Percentiles rank a stretch among this genome's conserved stretches.
phyloP scores from a whole-genome alignment of 73 alveolate genomes.

The Symbiodinium pilosum region DNA sequence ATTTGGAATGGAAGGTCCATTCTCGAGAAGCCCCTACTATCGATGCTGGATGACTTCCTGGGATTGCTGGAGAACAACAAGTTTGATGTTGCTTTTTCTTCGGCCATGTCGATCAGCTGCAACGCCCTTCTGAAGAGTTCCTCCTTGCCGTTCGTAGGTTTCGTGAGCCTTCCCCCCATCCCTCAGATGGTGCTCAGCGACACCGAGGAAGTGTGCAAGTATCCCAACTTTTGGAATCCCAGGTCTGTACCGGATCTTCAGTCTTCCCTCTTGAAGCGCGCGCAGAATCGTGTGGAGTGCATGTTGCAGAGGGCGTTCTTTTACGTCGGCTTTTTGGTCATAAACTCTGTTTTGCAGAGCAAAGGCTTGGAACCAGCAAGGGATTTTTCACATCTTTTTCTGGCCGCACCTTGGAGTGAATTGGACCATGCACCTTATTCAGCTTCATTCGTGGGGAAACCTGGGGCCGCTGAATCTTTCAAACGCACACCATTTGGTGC shows the following conservation, averaged over 20 bases:
- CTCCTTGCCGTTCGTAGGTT: neutral
- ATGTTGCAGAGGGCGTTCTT: neutral
- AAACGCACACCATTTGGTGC: neutral
- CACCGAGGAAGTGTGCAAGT: slow-evolving; percentile 6
- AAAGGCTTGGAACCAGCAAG: neutral
- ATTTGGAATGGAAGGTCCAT: neutral
- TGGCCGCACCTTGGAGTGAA: neutral
- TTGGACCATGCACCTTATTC: neutral
- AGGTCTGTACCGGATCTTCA: neutral
- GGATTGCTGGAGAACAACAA: neutral
- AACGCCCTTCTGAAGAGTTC: neutral
- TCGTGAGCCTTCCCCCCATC: neutral
- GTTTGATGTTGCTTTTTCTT: slow-evolving; percentile 52
- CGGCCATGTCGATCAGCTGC: slow-evolving; percentile 32
- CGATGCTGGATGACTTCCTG: neutral
- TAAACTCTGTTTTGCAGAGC: neutral
- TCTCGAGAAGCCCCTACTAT: neutral
- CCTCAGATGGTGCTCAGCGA: slow-evolving; percentile 12
- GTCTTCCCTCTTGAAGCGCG: slow-evolving; percentile 17
- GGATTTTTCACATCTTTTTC: neutral
- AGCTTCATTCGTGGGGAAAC: neutral
- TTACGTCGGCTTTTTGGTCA: neutral
- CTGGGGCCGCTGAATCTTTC: neutral
- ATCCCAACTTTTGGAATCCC: neutral
- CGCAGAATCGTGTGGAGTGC: slow-evolving; percentile 17